Percentiles rank a stretch among this genome's conserved stretches.
Evolutionary conservation across 2,329 filamentous ascomycete genomes (phyloP).

Genomic region (Fusarium sp.): DNA sequence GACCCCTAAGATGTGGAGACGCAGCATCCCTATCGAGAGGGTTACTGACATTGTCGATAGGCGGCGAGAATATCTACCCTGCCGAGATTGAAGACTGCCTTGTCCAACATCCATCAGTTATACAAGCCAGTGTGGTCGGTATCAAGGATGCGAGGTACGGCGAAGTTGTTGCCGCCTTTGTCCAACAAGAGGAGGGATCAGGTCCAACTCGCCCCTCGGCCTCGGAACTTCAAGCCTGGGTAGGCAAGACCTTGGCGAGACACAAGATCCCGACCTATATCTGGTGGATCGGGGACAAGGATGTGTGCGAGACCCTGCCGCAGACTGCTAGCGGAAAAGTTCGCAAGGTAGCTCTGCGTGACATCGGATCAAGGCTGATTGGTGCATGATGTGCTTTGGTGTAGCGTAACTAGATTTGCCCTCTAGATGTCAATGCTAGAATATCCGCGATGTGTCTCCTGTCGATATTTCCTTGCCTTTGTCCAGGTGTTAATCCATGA

Average conservation of each 20-base stretch:
- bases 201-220: neutral
- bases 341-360: slow-evolving; percentile 12
- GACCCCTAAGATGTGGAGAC: neutral
- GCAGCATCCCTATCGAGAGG: neutral
- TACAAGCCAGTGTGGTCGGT: slow-evolving; percentile 80
- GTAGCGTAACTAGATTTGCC: neutral
- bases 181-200: slow-evolving; percentile 48
- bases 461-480: neutral
- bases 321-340: slow-evolving; percentile 72
- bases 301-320: slow-evolving; percentile 62
- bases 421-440: neutral
- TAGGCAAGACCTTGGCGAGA: slow-evolving; percentile 56
- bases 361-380: neutral
- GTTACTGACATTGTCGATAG: neutral
- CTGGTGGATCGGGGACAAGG: slow-evolving; percentile 74
- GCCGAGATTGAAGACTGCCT: slow-evolving; percentile 86
- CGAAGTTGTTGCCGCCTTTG: slow-evolving; percentile 82
- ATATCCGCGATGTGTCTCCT: neutral
- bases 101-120: slow-evolving; percentile 73
- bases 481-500: neutral
- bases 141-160: slow-evolving; percentile 81
- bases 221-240: neutral
- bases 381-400: neutral
- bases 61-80: slow-evolving; percentile 88
- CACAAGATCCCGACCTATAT: slow-evolving; percentile 75